phyloP scores from a whole-genome alignment of 345 rosid species.

The Aegle marmelos region DNA sequence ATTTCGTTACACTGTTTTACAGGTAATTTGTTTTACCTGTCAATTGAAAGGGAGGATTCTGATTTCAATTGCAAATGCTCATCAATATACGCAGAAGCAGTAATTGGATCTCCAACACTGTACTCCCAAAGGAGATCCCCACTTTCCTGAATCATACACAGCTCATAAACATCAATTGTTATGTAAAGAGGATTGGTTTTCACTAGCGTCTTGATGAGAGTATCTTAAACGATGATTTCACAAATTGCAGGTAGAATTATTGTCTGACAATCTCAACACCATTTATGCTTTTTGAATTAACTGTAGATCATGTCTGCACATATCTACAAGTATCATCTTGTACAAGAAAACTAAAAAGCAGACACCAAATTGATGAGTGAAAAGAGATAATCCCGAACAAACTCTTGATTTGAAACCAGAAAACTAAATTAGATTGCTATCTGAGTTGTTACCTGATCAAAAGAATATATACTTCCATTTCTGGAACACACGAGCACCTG shows the following conservation, averaged over 20 bases:
- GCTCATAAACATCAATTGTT: background rate
- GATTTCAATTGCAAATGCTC: slow-evolving; percentile 60
- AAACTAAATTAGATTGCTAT: background rate
- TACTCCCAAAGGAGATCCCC: slow-evolving; percentile 72
- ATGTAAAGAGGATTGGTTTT: background rate
- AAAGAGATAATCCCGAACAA: no score
- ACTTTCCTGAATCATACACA: slow-evolving; percentile 47
- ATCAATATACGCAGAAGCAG: slow-evolving; percentile 85
- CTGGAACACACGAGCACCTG: slow-evolving; percentile 87
- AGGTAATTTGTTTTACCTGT: slow-evolving; percentile 47
- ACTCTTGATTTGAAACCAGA: no score
- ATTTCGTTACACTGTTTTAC: background rate
- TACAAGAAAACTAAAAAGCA: background rate
- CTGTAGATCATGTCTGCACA: background rate
- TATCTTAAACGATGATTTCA: background rate
- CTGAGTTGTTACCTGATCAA: slow-evolving; percentile 49
- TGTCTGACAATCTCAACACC: background rate
- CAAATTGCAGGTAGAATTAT: background rate
- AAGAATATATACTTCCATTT: slow-evolving; percentile 72
- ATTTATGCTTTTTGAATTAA: background rate
- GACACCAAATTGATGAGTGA: background rate
- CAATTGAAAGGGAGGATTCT: slow-evolving; percentile 30
- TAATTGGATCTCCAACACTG: slow-evolving; percentile 66
- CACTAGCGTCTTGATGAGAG: background rate
- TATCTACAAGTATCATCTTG: background rate